These are phyloP conservation scores for Coemansia sp. DNA, from an alignment of 192 early-diverging fungal genomes.

Conservation along the genomic window DNA sequence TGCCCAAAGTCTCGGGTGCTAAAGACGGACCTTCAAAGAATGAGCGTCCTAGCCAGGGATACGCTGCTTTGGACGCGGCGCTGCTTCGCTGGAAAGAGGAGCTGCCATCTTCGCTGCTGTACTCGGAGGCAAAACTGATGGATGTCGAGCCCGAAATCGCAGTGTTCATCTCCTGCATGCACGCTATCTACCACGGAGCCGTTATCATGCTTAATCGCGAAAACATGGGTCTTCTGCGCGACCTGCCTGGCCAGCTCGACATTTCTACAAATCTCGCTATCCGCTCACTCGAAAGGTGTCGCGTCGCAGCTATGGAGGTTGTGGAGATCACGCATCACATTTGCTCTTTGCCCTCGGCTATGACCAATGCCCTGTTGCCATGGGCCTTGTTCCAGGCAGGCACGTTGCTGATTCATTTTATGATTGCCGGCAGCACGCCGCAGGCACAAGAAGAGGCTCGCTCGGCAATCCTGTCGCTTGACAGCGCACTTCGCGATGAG, in stretches of 20 bases:
- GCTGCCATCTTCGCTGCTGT: constrained; percentile 36
- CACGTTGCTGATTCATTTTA: constrained; percentile 56
- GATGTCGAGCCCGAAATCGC: constrained; percentile 27
- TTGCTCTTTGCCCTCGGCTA: constrained; percentile 42
- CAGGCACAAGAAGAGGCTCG: constrained; percentile 55
- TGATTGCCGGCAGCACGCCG: constrained; percentile 50
- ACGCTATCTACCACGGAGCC: constrained; percentile 48
- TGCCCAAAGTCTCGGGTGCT: background rate
- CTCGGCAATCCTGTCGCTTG: constrained; percentile 45
- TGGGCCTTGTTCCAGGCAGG: constrained; percentile 56
- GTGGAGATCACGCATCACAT: constrained; percentile 51
- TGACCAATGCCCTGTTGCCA: constrained; percentile 51
- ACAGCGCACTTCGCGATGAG: constrained; percentile 45
- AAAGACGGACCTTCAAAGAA: background rate
- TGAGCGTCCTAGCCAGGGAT: constrained; percentile 21
- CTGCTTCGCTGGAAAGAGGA: constrained; percentile 53
- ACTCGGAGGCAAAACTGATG: constrained; percentile 21
- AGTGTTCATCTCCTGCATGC: constrained; percentile 49
- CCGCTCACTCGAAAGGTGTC: constrained; percentile 49
- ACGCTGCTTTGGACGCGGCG: constrained; percentile 32
- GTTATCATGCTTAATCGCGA: constrained; percentile 55
- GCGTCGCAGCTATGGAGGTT: constrained; percentile 51
- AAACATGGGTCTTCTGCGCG: constrained; percentile 50
- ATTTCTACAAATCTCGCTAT: constrained; percentile 50
- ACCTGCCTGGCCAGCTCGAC: constrained; percentile 45